These are phyloP conservation scores for Plasmopara viticola DNA, from an alignment of 352 stramenopile genomes.

Conservation along the genomic window DNA sequence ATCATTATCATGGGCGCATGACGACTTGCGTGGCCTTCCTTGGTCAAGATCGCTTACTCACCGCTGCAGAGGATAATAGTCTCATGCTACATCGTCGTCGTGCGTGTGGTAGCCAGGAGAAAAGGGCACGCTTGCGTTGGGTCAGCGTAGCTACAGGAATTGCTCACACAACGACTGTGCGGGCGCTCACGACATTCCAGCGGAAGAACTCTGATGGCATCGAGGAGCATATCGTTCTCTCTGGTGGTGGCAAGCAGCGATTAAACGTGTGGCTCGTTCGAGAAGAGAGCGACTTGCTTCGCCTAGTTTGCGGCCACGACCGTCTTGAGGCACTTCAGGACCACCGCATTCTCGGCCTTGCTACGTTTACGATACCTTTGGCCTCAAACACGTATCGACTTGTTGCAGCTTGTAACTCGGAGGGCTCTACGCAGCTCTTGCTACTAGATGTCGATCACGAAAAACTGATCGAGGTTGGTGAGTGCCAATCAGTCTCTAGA, in stretches of 20 bases:
- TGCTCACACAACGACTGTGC: conserved; percentile 78
- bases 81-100: conserved; percentile 58
- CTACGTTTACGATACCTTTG: conserved; percentile 38
- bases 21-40: conserved; percentile 56
- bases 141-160: conserved; percentile 43
- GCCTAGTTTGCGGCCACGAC: conserved; percentile 62
- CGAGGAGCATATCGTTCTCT: conserved; percentile 49
- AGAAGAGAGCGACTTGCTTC: conserved; percentile 26
- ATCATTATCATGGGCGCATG: conserved; percentile 70
- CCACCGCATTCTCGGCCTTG: conserved; percentile 75
- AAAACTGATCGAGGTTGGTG: conserved; percentile 37
- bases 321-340: conserved; percentile 53
- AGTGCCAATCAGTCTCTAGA: conserved; percentile 46
- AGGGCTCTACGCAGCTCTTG: conserved; percentile 60
- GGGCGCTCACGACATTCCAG: conserved; percentile 49
- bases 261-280: conserved; percentile 69
- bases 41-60: conserved; percentile 41
- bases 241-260: conserved; percentile 74
- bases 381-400: conserved; percentile 33
- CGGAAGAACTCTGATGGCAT: conserved; percentile 11
- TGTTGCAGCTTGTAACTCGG: conserved; percentile 68
- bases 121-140: conserved; percentile 25
- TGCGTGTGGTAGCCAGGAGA: background rate
- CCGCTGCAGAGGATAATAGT: conserved; percentile 76
- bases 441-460: conserved; percentile 38